Percentiles rank a stretch among this genome's conserved stretches.
phyloP scores from a whole-genome alignment of 495 filamentous ascomycete genomes.

The Apiosordaria backusii region DNA sequence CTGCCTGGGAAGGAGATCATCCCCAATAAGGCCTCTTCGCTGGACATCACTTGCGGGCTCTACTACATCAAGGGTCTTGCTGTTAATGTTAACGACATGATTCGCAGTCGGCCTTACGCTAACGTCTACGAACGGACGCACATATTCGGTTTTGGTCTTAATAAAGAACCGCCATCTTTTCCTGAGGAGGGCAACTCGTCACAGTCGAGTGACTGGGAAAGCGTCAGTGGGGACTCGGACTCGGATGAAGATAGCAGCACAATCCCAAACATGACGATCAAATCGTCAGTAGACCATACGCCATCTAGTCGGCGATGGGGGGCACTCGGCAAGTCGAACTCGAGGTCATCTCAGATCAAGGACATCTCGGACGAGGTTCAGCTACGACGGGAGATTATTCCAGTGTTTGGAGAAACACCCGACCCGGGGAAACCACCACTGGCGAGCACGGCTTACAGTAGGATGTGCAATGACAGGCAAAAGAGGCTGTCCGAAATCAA shows the following conservation, averaged over 20 bases:
- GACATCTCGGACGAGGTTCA: conserved; percentile 20
- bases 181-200: background rate
- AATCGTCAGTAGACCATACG: background rate
- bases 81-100: conserved; percentile 6
- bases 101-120: conserved; percentile 6
- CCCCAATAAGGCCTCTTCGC: conserved; percentile 4
- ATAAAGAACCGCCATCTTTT: background rate
- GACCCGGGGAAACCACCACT: background rate
- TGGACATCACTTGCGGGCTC: conserved; percentile 29
- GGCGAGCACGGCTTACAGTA: conserved; percentile 1
- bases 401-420: conserved; percentile 24
- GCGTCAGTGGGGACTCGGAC: background rate
- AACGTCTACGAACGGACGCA: conserved; percentile 15
- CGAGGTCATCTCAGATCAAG: background rate
- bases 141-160: background rate
- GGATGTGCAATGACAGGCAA: background rate
- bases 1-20: conserved; percentile 23
- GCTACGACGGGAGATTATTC: conserved; percentile 24
- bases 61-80: conserved; percentile 28
- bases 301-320: conserved; percentile 2
- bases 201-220: conserved; percentile 1
- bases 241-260: background rate
- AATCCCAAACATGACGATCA: background rate
- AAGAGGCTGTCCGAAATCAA: background rate
- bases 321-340: conserved; percentile 1